Base-by-base conservation (phyloP, 192 early-diverging fungal species). In the Coemansia brasiliensis region DNA sequence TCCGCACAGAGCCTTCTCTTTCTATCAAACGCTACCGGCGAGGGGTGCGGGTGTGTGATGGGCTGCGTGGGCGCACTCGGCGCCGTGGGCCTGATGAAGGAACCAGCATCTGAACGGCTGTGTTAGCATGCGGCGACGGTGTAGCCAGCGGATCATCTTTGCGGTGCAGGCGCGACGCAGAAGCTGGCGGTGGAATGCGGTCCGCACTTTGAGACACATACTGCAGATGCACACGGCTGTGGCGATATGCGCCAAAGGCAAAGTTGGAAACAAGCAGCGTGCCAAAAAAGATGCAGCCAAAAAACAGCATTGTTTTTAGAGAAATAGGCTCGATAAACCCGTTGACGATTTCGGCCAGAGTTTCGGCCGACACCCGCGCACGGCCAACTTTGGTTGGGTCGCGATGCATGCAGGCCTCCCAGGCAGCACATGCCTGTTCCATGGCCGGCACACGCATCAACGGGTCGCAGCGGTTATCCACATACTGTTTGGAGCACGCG, bases 261-360 rank as follows among this genome's bases (percentile, higher is more conserved):
- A 77, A 77, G 57, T 76, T 76, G 32, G 80, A 73, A 7, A 72
- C 38, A 18, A 70, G 52, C 52, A 77, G 39, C 2, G 80, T 72
- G 50, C 80, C 74, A 41, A 82, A 61, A 46, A 79, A 79, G 50
- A 78, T 42, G 25, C 67, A 46, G 42, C 73, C 54, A 63, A 82
- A 79, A 45, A 82, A 79, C 52, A 65, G 84, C 88, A 94, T 88
- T 0, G 91, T 89, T 53, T 94, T 94, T 50, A 88, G 85, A n/a
- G 90, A 91, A 6, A 94, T 82, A 7, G 90, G 87, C 25, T 94
- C 87, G 27, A 92, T 84, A 55, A 94, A 88, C 29, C 88, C 83
- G 55, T 92, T 93, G 43, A 90, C 67, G 25, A 93, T 92, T 42
- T 88, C 85, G 20, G 88, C 92, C 67, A 93, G 70, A 0, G 90